Evolutionary conservation across 441 rosid genomes (phyloP).

Genomic region (Isatis lusitanica): DNA sequence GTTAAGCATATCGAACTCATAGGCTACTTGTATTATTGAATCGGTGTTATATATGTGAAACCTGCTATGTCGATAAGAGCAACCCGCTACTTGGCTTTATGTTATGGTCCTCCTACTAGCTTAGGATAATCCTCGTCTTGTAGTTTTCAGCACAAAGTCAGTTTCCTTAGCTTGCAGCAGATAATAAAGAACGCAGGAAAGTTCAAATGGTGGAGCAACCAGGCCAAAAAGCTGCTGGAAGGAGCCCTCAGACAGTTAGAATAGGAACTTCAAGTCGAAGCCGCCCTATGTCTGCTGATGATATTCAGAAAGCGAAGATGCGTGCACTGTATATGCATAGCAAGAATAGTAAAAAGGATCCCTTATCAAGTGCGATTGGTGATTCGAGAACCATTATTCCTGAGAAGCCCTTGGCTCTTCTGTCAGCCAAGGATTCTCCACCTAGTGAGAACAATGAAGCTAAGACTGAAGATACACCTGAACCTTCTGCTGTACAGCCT

Average conservation of each 20-base stretch:
- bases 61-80: constrained; percentile 6
- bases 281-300: constrained; percentile 98
- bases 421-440: constrained; percentile 38
- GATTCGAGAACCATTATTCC: constrained; percentile 48
- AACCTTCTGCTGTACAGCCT: constrained; percentile 18
- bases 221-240: constrained; percentile 76
- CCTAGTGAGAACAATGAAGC: constrained; percentile 23
- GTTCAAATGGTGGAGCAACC: constrained; percentile 97
- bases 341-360: constrained; percentile 63
- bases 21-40: constrained; percentile 11
- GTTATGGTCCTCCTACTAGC: constrained; percentile 4
- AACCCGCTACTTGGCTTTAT: not conserved
- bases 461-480: constrained; percentile 31
- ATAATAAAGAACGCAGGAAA: constrained; percentile 87
- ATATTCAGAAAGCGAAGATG: constrained; percentile 96
- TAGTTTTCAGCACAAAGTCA: not conserved
- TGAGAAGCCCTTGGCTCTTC: constrained; percentile 40
- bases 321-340: constrained; percentile 83
- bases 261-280: constrained; percentile 56
- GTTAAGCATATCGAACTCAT: constrained; percentile 4
- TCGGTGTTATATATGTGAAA: constrained; percentile 9
- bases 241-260: constrained; percentile 64
- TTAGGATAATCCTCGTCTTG: not conserved
- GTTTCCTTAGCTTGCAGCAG: constrained; percentile 72
- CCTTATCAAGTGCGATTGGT: constrained; percentile 48